Percentiles rank a stretch among this genome's conserved stretches.
phyloP scores from a whole-genome alignment of 2,329 filamentous ascomycete species.

The Chrysoporthe puriensis region DNA sequence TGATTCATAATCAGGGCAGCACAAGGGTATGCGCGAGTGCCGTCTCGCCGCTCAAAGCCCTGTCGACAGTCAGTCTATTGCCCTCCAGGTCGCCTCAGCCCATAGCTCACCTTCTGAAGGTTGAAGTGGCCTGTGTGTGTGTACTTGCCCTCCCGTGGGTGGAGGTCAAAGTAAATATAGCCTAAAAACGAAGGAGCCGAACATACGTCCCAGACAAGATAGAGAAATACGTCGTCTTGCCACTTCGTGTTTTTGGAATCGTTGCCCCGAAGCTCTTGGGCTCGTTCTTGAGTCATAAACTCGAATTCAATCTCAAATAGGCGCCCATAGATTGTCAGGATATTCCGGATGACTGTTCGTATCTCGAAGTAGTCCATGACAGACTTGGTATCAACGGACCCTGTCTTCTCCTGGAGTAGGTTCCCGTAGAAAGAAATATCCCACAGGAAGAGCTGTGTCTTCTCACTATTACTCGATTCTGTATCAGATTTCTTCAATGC shows the following conservation, averaged over 20 bases:
- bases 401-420: slow-evolving; percentile 39
- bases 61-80: background rate
- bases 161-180: slow-evolving; percentile 27
- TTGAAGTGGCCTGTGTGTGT: slow-evolving; percentile 24
- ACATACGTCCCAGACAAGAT: slow-evolving; percentile 14
- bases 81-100: background rate
- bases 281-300: background rate
- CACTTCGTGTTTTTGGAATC: background rate
- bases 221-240: slow-evolving; percentile 27
- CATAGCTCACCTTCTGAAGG: slow-evolving; percentile 12
- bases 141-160: slow-evolving; percentile 25
- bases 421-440: slow-evolving; percentile 58
- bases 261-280: background rate
- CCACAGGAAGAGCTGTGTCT: slow-evolving; percentile 58
- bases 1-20: slow-evolving; percentile 26
- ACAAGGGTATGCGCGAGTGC: slow-evolving; percentile 19
- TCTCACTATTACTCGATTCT: slow-evolving; percentile 32
- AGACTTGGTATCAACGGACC: background rate
- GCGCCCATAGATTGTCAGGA: slow-evolving; percentile 17
- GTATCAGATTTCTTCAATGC: slow-evolving; percentile 52
- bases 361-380: slow-evolving; percentile 26
- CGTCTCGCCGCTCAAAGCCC: slow-evolving; percentile 16
- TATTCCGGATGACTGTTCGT: slow-evolving; percentile 1
- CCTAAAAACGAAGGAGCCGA: slow-evolving; percentile 19
- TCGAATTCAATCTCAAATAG: slow-evolving; percentile 25